Percentiles rank a stretch among this genome's conserved stretches.
Conservation (phyloP, 225 moss, liverwort and hornwort species). For the Polytrichum formosum region DNA sequence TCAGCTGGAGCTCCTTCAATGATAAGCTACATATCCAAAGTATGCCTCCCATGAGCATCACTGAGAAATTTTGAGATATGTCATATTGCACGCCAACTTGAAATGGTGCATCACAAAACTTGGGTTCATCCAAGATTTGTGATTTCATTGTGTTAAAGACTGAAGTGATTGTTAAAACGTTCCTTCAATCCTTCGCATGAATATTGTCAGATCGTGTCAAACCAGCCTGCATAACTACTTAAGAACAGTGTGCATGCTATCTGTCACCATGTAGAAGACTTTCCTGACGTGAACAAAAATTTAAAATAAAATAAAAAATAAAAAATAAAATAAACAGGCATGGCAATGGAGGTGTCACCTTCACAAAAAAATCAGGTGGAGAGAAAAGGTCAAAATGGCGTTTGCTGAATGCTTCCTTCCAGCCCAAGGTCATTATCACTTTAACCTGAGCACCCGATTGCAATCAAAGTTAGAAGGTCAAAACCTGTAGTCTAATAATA, state of each 20-base stretch:
- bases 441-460: slow-evolving; percentile 51
- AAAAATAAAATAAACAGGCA: too few species aligned
- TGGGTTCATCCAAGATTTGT: too few species aligned
- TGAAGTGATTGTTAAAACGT: too few species aligned
- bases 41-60: neutral
- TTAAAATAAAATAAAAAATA: too few species aligned
- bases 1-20: slow-evolving; percentile 77
- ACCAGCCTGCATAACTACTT: too few species aligned
- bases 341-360: slow-evolving; percentile 26
- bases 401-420: slow-evolving; percentile 77
- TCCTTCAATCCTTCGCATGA: too few species aligned
- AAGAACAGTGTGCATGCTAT: neutral
- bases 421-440: slow-evolving; percentile 78
- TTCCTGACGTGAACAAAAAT: too few species aligned
- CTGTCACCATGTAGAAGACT: too few species aligned
- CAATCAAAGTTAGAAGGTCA: neutral
- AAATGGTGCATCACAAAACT: too few species aligned
- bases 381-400: slow-evolving; percentile 78
- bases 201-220: too few species aligned
- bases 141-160: too few species aligned
- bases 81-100: too few species aligned
- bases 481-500: neutral
- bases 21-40: slow-evolving; percentile 23
- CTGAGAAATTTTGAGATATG: neutral
- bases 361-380: slow-evolving; percentile 86